A percentile compares a stretch with the other conserved stretches of the same genome.
phyloP scores from a whole-genome alignment of 2,329 filamentous ascomycete genomes.

The Claviceps africana region DNA sequence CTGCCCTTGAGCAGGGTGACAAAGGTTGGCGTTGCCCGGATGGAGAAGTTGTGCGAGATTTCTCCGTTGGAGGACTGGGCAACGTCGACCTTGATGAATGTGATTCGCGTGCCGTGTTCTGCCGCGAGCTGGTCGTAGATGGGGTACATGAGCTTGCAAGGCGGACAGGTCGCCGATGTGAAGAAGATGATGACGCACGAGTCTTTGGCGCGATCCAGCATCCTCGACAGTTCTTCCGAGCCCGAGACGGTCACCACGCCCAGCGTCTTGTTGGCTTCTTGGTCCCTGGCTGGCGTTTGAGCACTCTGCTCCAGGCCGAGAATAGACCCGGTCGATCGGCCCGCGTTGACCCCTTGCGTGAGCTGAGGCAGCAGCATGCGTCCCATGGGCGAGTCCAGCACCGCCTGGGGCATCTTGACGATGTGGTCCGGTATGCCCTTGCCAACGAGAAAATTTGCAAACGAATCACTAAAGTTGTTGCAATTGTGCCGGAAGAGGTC shows the following conservation, averaged over 20 bases:
- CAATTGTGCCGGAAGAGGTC: conserved; percentile 87
- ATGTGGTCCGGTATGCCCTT: conserved; percentile 83
- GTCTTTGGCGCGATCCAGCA: conserved; percentile 42
- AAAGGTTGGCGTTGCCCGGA: conserved; percentile 77
- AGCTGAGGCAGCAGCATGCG: conserved; percentile 71
- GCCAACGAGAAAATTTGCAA: conserved; percentile 78
- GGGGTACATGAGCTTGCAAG: conserved; percentile 74
- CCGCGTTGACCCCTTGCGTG: conserved; percentile 35
- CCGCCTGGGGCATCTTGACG: conserved; percentile 66
- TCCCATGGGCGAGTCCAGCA: conserved; percentile 76
- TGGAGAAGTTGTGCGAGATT: conserved; percentile 49
- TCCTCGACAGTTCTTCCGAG: conserved; percentile 14
- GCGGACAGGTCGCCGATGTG: conserved; percentile 73
- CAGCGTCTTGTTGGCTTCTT: conserved; percentile 2
- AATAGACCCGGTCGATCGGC: conserved; percentile 36
- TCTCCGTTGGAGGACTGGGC: conserved; percentile 48
- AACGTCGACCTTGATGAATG: conserved; percentile 74
- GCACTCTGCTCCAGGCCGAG: conserved; percentile 34
- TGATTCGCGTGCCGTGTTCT: conserved; percentile 52
- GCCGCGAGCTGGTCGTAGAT: conserved; percentile 66
- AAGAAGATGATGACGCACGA: conserved; percentile 81
- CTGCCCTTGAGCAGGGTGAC: conserved; percentile 67
- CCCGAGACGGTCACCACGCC: conserved; percentile 47
- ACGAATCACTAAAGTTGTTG: conserved; percentile 93
- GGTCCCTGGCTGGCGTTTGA: conserved; percentile 8